Evolutionary conservation across 306 rosid genomes (phyloP), one percentile per base, ranked within the genome.

Genomic region (Sphenostylis stenocarpa): DNA sequence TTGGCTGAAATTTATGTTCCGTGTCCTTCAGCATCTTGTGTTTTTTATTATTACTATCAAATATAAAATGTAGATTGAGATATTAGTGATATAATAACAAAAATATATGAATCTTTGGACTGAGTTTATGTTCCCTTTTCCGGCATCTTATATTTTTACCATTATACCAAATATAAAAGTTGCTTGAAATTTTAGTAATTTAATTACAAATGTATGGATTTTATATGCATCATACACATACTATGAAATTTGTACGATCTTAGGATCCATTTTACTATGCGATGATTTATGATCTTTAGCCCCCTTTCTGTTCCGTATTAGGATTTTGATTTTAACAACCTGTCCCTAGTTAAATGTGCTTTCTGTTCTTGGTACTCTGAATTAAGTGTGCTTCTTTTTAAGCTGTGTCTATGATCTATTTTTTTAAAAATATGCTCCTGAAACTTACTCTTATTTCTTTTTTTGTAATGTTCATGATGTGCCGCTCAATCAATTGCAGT

Each of bases 401-500:
- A 51, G 70, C 15, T 70, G 23, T 41, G 23, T 41, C 8, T 77
- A 23, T 19, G 0, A 6, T 58, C 0, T 26, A 21, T 21, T 4
- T 12, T 2, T 57, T 9, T 4, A 24, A 56, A 24, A 23, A 4
- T 21, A 0, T 4, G 17, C 4, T 24, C 8, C 62, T 53, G 61
- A 53, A 21, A 16, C 61, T 53, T 8, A 19, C 58, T 52, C 33
- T 11, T 55, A 10, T 55, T 23, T 11, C 28, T 19, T 38, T 56
- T 28, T 57, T 34, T 75, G 12, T 44, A 38, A 76, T 23, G 24
- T 60, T 76, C 66, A 36, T 47, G 58, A 72, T 38, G 17, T 72
- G 39, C 23, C 0, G 1, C 23, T 29, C 26, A 67, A 44, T 29
- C 19, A 68, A 39, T 39, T 75, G 52, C 36, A 29, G 73, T 31